Base-by-base conservation (phyloP, 2,329 filamentous ascomycete genomes). In the Colletotrichum sp. region DNA sequence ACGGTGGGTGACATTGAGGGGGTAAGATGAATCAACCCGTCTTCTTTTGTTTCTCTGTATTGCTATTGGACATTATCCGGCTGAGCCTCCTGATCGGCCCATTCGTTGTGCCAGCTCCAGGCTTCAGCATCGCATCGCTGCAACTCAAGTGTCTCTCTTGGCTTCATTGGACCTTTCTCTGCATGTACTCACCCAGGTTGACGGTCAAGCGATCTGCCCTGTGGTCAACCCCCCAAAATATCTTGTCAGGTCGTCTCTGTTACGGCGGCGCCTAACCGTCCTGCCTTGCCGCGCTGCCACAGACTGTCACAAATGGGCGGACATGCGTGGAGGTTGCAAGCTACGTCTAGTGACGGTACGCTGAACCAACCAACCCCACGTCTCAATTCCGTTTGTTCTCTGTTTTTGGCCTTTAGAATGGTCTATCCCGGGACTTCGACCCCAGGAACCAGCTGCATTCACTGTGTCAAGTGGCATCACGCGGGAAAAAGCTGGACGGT, bases 101-200 rank as follows among this genome's bases (percentile, higher is more conserved):
- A 18, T 36, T 56, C 69, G 67, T 68, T 67, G 56, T 65, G 43
- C 43, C 52, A 58, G 70, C 70, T 43, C 21, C 64, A 73, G 73
- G 64, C 73, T 65, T 68, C 73, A 62, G 62, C 64, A 75, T 75
- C 56, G 64, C 73, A 72, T 72, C n/a, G 62, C 69, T 52, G n/a
- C 64, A 28, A 64, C 68, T 66, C 66, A 56, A 26, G 12, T 70
- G 36, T 55, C 12, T 28, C 26, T 48, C 16, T 52, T 36, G 13
- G 24, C 52, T 61, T 52, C 64, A 8, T 8, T 21, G 43, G 43
- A 21, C n/a, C n/a, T 48, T 21, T 48, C 18, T 48, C n/a, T 48
- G 18, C 10, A 21, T 21, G 43, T 7, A 48, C n/a, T 48, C 43
- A 48, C 43, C 18, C 43, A 48, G 0, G 18, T 4, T 8, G 9